Evolutionary conservation across 257 asterid genomes (phyloP), one percentile per base, ranked within the genome.

Genomic region (Penstemon davidsonii): DNA sequence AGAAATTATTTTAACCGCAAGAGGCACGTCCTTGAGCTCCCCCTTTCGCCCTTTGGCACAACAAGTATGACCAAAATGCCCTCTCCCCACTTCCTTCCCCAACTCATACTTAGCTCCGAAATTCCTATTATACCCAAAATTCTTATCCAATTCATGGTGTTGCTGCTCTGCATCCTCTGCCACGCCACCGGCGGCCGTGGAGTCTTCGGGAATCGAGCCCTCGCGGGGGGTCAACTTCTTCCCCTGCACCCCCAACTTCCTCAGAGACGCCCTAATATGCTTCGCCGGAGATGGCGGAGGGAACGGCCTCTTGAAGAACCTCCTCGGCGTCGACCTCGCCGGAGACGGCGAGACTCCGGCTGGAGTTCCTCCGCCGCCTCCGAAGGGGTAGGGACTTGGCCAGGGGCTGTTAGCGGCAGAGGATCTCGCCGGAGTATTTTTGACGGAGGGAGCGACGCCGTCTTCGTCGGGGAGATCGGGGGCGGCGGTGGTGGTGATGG

Each of bases 51-150:
- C 97, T 74, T 63, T 86, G 0, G 95, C 98, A 36, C 61, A 84
- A 73, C 98, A 92, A 63, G 98, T 92, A 72, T 92, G 98, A 42
- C 98, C 98, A 73, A 92, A 92, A 90, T 92, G 98, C 72, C 98
- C 98, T 58, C 91, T 75, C 42, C 98, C 98, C 37, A 88, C 95
- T 83, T 89, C 98, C 74, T 89, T 92, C 80, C 98, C 98, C 66
- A 92, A 72, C 78, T 92, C 98, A 72, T 79, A 92, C 82, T 89
- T 92, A 1, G 95, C 97, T 25, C 96, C 98, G 42, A 92, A 90
- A 72, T 86, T 88, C 78, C 79, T 88, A 45, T 84, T 84, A 63
- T 92, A 92, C 36, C 97, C 98, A 60, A 92, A 92, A 79, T 81
- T 85, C 81, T 88, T 92, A 60, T 92, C 97, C 36, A 92, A 76